Base-by-base conservation (phyloP, 2,329 filamentous ascomycete species). In the Dryadomyces quercus-mongolicae region DNA sequence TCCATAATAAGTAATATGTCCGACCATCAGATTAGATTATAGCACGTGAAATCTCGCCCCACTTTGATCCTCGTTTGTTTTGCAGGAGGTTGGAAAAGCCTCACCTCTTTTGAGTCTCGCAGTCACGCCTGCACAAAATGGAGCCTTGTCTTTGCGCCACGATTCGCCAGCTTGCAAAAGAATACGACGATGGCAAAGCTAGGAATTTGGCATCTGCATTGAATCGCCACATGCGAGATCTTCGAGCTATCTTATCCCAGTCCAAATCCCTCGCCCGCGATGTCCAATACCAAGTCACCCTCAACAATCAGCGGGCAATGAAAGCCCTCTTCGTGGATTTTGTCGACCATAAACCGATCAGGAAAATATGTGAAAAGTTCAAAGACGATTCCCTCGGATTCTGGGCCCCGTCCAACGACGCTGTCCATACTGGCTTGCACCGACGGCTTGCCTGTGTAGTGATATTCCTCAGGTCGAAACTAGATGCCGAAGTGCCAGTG, bases 381-480 rank as follows among this genome's bases (percentile, higher is more conserved):
- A 13, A 12, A n/a, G 8, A 50, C 2, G 40, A 54, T 15, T 6
- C 38, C 15, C 16, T 36, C 18, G 46, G 52, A 5, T 54, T 54
- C 38, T 54, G 52, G 52, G n/a, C 47, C 13, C 4, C 15, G 5
- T 38, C 48, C 5, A 47, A 18, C 47, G 44, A 42, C 44, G 9
- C 12, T 15, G 45, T 38, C 2, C 53, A 44, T 9, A 12, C 20
- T 1, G 48, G 42, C 12, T 22, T 54, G 18, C 42, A 20, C 2
- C 47, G 53, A 16, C 47, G 53, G 8, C 43, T 54, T 21, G 48
- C 53, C 18, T 54, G 53, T 31, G 53, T 51, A 13, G 42, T 46
- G 2, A n/a, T 54, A 7, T 51, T 54, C 16, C 48, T 54, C 5
- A 10, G 53, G 18, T 51, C 38, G 7, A 50, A 40, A 12, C 48